Evolutionary conservation across 1,139 yeast species (phyloP), one percentile per base, ranked within the genome.

Genomic region (Hyphopichia pseudoburtonii): DNA sequence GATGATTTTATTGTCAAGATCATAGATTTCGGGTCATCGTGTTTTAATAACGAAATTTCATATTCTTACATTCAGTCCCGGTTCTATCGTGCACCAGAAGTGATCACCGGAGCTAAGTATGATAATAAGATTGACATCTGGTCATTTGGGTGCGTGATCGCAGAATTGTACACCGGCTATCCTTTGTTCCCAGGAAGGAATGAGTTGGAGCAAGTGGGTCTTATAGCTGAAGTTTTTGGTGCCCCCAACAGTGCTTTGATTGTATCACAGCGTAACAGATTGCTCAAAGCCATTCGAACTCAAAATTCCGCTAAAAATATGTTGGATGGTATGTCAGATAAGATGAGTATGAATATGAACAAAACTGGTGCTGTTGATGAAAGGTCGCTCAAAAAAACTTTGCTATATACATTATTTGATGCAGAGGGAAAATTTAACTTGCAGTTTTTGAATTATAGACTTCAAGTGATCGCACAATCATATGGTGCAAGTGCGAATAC

Each of bases 1-100:
- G 36, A 46, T 1, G 46, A 51, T 0, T 51, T 78, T 17, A 54
- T 54, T 3, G 56, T 80, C 17, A 80, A 79, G 44, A 65, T 81
- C n/a, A 80, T 81, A 35, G 87, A 81, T 53, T 80, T 80, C 52
- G 87, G 87, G 0, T 72, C 86, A 0, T 78, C 86, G 0, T 76
- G 85, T 45, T 60, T 61, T 14, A 51, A 50, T 4, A 65, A 67
- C 36, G 77, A 76, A 35, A 64, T 72, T 2, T 62, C 76, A 1
- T 80, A 68, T 46, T 74, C 84, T 0, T 81, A 81, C 45, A 73
- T 81, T 32, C 87, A 81, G 51, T 80, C 86, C 1, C 52, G 87
- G 31, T 81, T 73, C 48, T 81, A 81, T 50, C 57, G 87, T 38
- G 84, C 87, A 12, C 89, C 96, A 0, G 96, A 88, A 55, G 89